phyloP scores from a whole-genome alignment of 139 green algal genomes.

The Micractinium conductrix region DNA sequence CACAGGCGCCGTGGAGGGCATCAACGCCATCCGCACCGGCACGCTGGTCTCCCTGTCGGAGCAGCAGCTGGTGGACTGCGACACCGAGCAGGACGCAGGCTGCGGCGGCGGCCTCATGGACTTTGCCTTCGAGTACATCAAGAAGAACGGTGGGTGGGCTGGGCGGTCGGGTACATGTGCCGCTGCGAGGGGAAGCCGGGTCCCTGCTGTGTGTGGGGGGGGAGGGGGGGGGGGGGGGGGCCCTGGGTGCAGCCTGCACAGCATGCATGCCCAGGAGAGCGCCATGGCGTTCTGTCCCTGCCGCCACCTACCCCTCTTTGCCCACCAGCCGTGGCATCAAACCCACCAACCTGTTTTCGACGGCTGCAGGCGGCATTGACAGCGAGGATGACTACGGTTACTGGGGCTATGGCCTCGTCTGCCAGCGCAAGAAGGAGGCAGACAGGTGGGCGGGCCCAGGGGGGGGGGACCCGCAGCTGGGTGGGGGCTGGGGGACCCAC shows the following conservation, averaged over 20 bases:
- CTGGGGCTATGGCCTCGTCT: slow-evolving; percentile 62
- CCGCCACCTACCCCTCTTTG: no score
- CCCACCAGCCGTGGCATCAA: no score
- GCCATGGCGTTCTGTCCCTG: no score
- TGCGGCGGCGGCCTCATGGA: slow-evolving; percentile 61
- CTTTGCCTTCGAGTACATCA: slow-evolving; percentile 82
- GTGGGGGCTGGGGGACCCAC: no score
- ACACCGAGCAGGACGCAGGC: slow-evolving; percentile 58
- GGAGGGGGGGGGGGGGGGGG: no score
- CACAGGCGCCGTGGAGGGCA: slow-evolving; percentile 77
- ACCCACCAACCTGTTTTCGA: background rate
- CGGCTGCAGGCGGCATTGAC: slow-evolving; percentile 68
- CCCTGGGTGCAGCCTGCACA: no score
- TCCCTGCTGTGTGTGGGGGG: no score
- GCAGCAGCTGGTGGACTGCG: slow-evolving; percentile 96
- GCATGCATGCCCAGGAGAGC: no score
- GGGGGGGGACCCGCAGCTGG: background rate
- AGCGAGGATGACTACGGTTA: slow-evolving; percentile 91
- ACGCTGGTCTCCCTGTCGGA: slow-evolving; percentile 85
- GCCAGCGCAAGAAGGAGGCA: slow-evolving; percentile 60
- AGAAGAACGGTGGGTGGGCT: slow-evolving; percentile 60
- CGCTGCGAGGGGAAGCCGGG: no score
- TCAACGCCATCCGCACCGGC: slow-evolving; percentile 83
- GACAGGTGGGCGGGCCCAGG: slow-evolving; percentile 41
- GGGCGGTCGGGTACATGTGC: no score